Base-by-base conservation (phyloP, 495 filamentous ascomycete genomes). In the Aspergillus cristatus region DNA sequence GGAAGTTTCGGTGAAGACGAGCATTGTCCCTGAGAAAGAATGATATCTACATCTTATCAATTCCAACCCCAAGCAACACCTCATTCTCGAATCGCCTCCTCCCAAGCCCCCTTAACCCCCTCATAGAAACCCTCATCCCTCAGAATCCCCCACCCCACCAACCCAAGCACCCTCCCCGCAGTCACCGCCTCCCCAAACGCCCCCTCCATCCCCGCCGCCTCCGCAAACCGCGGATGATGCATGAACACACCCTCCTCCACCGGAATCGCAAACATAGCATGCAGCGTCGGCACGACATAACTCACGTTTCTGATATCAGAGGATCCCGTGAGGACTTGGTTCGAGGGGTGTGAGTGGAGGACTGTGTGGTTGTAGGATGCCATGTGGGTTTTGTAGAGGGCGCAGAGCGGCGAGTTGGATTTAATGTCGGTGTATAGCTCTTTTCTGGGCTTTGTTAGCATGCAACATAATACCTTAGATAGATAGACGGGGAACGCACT, bases 231-330 rank as follows among this genome's bases (percentile, higher is more conserved):
- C 0, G 68, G 67, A 45, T 56, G 75, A 38, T 79, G 76, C 17
- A 62, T 65, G 4, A 58, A 58, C 6, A 50, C 51, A 1, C 58
- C 58, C 22, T 53, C 48, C 5, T 62, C 57, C 22, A 49, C 32
- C 5, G 40, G 46, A 28, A 82, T 78, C 7, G 49, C 51, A 41
- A 79, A 78, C 3, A 63, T 61, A 1, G 62, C 48, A 38, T 58
- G 71, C 18, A 82, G 40, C 35, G 66, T 72, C 14, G 76, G 78
- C 54, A 77, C 65, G 0, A 62, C 70, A 48, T 78, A 64, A 43
- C 67, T 74, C 31, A 81, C 58, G 44, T 80, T 67, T 0, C 75
- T 72, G 15, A 67, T 62, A 54, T 57, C 55, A 6, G 62, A 65
- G 5, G 55, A 59, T 2, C 61, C 67, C 18, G 47, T 47, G 14